phyloP scores from a whole-genome alignment of 2,329 filamentous ascomycete species.

The Sporothrix protearum region DNA sequence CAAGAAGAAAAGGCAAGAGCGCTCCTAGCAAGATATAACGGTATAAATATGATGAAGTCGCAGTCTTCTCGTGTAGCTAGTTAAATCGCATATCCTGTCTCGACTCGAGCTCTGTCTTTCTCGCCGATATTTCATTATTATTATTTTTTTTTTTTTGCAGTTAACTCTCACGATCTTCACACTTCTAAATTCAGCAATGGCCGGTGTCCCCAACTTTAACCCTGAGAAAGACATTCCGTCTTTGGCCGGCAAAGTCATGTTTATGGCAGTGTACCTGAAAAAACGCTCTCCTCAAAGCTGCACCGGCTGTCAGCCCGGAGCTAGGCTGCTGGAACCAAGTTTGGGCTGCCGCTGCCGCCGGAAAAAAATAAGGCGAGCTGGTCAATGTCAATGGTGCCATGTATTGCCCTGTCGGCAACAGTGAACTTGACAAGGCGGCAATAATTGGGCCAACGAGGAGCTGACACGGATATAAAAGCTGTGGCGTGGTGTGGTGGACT shows the following conservation, averaged over 20 bases:
- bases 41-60: not conserved
- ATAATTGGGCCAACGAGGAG: conserved; percentile 38
- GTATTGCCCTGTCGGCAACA: conserved; percentile 39
- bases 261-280: no score
- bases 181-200: not conserved
- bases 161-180: not conserved
- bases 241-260: conserved; percentile 42
- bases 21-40: not conserved
- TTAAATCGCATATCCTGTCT: no score
- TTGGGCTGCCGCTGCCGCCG: conserved; percentile 39
- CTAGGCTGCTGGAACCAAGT: conserved; percentile 41
- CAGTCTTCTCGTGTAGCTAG: not conserved
- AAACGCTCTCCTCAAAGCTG: conserved; percentile 25
- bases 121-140: not conserved
- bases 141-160: no score
- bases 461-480: conserved; percentile 29
- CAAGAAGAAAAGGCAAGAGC: not conserved
- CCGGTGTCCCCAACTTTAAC: conserved; percentile 31
- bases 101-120: not conserved
- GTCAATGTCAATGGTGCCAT: conserved; percentile 37
- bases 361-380: conserved; percentile 32
- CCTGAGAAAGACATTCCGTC: conserved; percentile 39
- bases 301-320: conserved; percentile 31
- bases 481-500: not conserved
- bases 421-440: conserved; percentile 31